A percentile compares a stretch with the other conserved stretches of the same genome.
These are phyloP conservation scores for Exserohilum rostratum DNA, from an alignment of 2,329 filamentous ascomycete genomes.

Conservation along the genomic window DNA sequence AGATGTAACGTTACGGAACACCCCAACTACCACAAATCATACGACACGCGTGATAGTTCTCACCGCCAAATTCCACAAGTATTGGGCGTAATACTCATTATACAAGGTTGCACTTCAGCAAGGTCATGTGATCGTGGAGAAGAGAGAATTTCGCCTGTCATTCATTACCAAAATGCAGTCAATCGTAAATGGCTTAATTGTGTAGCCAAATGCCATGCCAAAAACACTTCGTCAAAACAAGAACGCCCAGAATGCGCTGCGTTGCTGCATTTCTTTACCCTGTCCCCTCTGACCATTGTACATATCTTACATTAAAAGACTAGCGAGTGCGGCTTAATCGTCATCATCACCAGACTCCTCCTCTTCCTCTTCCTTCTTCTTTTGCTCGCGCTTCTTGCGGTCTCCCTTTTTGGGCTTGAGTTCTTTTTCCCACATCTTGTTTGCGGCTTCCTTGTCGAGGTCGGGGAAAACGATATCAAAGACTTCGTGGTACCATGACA, in stretches of 20 bases:
- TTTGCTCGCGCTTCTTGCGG: constrained; percentile 43
- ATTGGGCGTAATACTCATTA: too few species aligned
- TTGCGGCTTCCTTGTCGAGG: constrained; percentile 75
- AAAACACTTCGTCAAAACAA: not conserved
- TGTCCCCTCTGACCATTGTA: not conserved
- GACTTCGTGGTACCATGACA: constrained; percentile 92
- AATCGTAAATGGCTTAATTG: not conserved
- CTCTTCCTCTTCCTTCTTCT: constrained; percentile 58
- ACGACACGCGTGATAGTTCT: too few species aligned
- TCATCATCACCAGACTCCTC: constrained; percentile 42
- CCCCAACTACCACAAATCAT: too few species aligned
- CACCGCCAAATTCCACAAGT: too few species aligned
- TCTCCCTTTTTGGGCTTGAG: constrained; percentile 52
- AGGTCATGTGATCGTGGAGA: not conserved
- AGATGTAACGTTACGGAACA: too few species aligned
- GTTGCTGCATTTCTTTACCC: not conserved
- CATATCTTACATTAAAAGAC: constrained; percentile 12
- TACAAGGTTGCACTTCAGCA: not conserved
- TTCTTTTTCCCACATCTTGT: constrained; percentile 71
- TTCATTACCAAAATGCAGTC: constrained; percentile 2
- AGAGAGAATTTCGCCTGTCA: constrained; percentile 1
- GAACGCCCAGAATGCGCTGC: constrained; percentile 8
- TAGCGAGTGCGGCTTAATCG: constrained; percentile 25
- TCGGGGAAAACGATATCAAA: constrained; percentile 89
- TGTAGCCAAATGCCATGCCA: constrained; percentile 1